Evolutionary conservation across 1,139 yeast species (phyloP).

Genomic region (Pichia sp.): DNA sequence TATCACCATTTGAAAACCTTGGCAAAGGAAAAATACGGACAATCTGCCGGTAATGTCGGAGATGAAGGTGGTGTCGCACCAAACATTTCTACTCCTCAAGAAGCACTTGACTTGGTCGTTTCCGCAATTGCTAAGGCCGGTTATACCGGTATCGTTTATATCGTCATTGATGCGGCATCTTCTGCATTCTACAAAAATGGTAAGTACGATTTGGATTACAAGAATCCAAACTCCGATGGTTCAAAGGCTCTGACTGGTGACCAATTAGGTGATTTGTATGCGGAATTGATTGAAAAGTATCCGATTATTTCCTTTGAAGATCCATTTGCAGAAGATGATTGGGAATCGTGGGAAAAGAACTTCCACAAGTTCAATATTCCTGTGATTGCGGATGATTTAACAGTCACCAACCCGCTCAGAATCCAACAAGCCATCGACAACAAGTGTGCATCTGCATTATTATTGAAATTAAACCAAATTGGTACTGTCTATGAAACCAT

Average conservation of each 20-base stretch:
- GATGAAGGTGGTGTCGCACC: conserved; percentile 99
- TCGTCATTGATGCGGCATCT: conserved; percentile 94
- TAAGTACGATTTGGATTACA: conserved; percentile 95
- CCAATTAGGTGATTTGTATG: conserved; percentile 83
- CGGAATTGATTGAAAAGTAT: conserved; percentile 74
- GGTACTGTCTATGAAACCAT: conserved; percentile 91
- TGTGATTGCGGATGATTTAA: conserved; percentile 95
- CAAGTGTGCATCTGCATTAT: conserved; percentile 90
- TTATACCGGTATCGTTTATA: conserved; percentile 84
- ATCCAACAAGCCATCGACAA: conserved; percentile 91
- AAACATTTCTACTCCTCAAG: conserved; percentile 86
- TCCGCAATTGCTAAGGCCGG: conserved; percentile 89
- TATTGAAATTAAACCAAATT: conserved; percentile 95
- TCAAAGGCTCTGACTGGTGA: conserved; percentile 88
- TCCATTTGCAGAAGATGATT: conserved; percentile 98
- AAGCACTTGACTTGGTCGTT: conserved; percentile 90
- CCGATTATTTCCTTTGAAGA: conserved; percentile 98
- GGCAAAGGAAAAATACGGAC: conserved; percentile 92
- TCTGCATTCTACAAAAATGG: conserved; percentile 97
- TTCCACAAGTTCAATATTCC: conserved; percentile 71
- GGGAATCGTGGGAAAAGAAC: conserved; percentile 96
- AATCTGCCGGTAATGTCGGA: conserved; percentile 98
- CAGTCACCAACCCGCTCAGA: conserved; percentile 95
- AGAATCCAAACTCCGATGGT: conserved; percentile 87
- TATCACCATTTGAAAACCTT: conserved; percentile 91